These are phyloP conservation scores for Candida mattraensis DNA, from an alignment of 805 yeast genomes.

Conservation along the genomic window DNA sequence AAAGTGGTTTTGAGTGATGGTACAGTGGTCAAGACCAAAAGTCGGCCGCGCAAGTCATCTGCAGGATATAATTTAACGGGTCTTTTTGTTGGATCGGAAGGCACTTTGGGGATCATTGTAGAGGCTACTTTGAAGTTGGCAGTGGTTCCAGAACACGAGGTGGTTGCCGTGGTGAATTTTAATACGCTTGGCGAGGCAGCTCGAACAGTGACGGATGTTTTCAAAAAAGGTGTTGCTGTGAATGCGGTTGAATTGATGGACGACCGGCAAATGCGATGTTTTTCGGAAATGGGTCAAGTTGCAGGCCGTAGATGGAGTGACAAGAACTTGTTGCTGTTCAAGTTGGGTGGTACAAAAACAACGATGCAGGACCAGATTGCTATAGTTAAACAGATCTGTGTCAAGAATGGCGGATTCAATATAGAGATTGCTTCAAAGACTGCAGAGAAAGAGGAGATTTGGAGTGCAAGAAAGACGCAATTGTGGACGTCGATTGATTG, in stretches of 20 bases:
- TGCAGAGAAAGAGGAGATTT: conserved; percentile 62
- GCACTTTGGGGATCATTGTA: conserved; percentile 73
- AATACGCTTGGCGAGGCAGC: conserved; percentile 68
- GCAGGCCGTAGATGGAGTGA: conserved; percentile 29
- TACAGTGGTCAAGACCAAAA: conserved; percentile 68
- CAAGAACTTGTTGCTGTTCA: conserved; percentile 48
- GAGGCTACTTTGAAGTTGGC: conserved; percentile 69
- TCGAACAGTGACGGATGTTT: conserved; percentile 58
- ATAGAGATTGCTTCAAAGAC: conserved; percentile 59
- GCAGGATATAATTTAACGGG: conserved; percentile 81
- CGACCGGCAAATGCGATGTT: conserved; percentile 64
- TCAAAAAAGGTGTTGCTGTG: conserved; percentile 59
- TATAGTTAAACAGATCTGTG: conserved; percentile 52
- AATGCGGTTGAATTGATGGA: conserved; percentile 75
- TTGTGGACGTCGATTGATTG: conserved; percentile 66
- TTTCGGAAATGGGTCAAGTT: conserved; percentile 50
- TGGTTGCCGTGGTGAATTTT: conserved; percentile 68
- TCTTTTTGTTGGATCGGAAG: conserved; percentile 71
- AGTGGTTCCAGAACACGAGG: conserved; percentile 63
- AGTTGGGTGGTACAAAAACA: conserved; percentile 53
- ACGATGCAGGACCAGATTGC: conserved; percentile 42
- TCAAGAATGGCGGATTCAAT: conserved; percentile 48
- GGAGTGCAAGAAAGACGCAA: conserved; percentile 75
- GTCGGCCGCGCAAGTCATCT: conserved; percentile 72
- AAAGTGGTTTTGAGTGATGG: conserved; percentile 84